These are phyloP conservation scores for Cytidiella melzeri DNA, from an alignment of 768 basidiomycete species.

Conservation along the genomic window DNA sequence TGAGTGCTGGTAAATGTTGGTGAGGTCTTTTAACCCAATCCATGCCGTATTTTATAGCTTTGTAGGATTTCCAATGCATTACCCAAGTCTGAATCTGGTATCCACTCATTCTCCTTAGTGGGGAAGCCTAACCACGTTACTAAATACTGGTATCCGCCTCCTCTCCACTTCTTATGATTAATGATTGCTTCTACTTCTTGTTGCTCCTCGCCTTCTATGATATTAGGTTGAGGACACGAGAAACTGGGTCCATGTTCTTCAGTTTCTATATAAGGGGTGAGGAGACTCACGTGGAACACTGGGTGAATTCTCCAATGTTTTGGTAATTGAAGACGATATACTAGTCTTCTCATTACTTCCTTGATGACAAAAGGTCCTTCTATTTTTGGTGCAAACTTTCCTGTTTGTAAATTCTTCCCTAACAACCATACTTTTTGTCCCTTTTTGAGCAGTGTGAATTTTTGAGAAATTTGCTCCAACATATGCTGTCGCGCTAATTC, in stretches of 20 bases:
- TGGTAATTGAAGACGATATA: slow-evolving; percentile 10
- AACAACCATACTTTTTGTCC: too few relatives aligned
- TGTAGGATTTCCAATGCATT: background rate
- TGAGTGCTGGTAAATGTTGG: too few relatives aligned
- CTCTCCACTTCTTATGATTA: too few relatives aligned
- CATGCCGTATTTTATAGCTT: slow-evolving; percentile 2
- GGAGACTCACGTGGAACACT: slow-evolving; percentile 9
- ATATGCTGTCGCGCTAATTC: too few relatives aligned
- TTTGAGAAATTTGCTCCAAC: too few relatives aligned
- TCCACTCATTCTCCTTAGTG: background rate
- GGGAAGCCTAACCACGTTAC: too few relatives aligned
- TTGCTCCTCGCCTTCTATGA: slow-evolving; percentile 11
- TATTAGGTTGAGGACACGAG: background rate
- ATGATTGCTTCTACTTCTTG: slow-evolving; percentile 9
- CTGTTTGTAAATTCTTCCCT: too few relatives aligned
- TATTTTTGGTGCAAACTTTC: slow-evolving; percentile 9
- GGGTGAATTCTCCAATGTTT: slow-evolving; percentile 8
- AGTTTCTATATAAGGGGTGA: slow-evolving; percentile 9
- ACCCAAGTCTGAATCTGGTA: background rate
- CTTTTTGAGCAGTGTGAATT: too few relatives aligned
- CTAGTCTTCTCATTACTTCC: slow-evolving; percentile 1
- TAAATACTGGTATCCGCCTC: too few relatives aligned
- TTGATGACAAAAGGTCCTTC: slow-evolving; percentile 11
- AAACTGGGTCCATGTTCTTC: slow-evolving; percentile 4
- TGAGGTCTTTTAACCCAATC: too few relatives aligned